Conservation (phyloP, 352 stramenopile genomes). For the Phytophthora constricta region DNA sequence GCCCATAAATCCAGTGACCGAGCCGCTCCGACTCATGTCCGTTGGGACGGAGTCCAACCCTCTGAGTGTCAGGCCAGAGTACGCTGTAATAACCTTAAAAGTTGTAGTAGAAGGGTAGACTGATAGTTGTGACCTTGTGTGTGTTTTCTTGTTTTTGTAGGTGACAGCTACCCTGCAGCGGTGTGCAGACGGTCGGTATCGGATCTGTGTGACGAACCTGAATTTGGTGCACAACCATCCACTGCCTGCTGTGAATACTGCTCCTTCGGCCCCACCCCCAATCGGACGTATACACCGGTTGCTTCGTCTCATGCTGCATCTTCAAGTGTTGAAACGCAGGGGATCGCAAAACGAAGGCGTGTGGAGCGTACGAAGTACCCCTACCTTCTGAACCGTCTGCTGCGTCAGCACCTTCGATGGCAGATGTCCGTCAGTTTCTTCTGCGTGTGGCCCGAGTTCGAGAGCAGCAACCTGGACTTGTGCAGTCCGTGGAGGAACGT, state of each 20-base stretch:
- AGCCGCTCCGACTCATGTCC: background rate
- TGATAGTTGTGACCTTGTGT: background rate
- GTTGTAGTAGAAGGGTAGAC: too few relatives aligned
- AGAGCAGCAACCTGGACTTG: slow-evolving; percentile 4
- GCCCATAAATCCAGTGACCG: slow-evolving; percentile 23
- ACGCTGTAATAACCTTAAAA: too few relatives aligned
- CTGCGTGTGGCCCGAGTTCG: slow-evolving; percentile 21
- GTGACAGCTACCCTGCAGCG: slow-evolving; percentile 40
- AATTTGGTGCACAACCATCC: slow-evolving; percentile 42
- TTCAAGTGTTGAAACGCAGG: background rate
- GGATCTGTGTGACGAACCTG: slow-evolving; percentile 34
- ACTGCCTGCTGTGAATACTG: slow-evolving; percentile 8
- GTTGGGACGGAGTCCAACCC: slow-evolving; percentile 33
- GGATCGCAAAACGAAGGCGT: slow-evolving; percentile 16
- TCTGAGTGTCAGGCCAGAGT: slow-evolving; percentile 42
- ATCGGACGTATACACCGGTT: too few relatives aligned
- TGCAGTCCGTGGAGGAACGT: slow-evolving; percentile 37
- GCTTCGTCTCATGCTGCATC: background rate
- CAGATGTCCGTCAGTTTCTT: slow-evolving; percentile 29
- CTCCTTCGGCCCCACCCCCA: too few relatives aligned
- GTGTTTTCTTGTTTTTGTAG: slow-evolving; percentile 17
- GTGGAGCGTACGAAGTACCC: slow-evolving; percentile 8
- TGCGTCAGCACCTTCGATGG: slow-evolving; percentile 25
- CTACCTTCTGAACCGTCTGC: slow-evolving; percentile 1
- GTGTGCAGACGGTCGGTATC: slow-evolving; percentile 27